phyloP scores from a whole-genome alignment of 164 flowering plant genomes.

The Vitis labrusca region DNA sequence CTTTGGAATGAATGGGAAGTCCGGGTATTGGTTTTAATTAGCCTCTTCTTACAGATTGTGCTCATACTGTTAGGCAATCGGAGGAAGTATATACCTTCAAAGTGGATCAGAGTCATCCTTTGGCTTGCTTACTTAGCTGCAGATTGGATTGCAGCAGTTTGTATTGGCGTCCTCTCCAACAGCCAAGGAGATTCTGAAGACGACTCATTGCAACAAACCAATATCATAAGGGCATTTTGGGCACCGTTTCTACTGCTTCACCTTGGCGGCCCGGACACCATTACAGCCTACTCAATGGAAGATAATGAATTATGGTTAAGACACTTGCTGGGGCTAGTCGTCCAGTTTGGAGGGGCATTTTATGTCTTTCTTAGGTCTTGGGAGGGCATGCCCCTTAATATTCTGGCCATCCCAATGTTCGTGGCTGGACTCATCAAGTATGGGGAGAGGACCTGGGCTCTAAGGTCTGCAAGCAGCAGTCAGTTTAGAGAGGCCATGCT shows the following conservation, averaged over 20 bases:
- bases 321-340: neutral
- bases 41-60: no score
- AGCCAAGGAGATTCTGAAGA: neutral
- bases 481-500: conserved; percentile 14
- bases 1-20: neutral
- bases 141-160: neutral
- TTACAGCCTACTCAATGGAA: neutral
- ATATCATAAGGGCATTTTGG: neutral
- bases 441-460: conserved; percentile 16
- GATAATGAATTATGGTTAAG: neutral
- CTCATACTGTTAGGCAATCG: no score
- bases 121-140: neutral
- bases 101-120: neutral
- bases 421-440: conserved; percentile 20
- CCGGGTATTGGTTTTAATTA: no score
- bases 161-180: neutral
- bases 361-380: neutral
- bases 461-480: conserved; percentile 12
- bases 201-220: neutral
- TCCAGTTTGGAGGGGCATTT: neutral
- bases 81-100: neutral
- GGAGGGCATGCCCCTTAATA: neutral
- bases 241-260: neutral
- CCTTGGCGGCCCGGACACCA: neutral
- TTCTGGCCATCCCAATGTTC: conserved; percentile 4